Base-by-base conservation (phyloP, 139 green algal genomes). In the Coccomyxa sp. region DNA sequence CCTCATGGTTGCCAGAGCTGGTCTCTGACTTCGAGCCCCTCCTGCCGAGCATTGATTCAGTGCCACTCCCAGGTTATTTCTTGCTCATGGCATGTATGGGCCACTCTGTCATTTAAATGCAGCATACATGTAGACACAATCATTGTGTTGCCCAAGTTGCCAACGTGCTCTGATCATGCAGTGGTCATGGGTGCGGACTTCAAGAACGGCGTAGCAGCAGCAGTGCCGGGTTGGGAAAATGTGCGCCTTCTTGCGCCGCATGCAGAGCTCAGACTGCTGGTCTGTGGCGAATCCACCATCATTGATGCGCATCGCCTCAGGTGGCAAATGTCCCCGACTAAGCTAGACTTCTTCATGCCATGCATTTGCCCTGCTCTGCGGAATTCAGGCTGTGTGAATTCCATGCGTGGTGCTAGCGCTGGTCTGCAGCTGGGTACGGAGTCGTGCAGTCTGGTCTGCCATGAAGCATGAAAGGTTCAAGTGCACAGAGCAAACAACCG, bases 181-280 rank as follows among this genome's bases (percentile, higher is more conserved):
- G 12, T 17, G n/a, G 51, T 83, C 78, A 67, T 80, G 79, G 78
- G 78, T n/a, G 16, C 82, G 21, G 81, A 87, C 60, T 28, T 86
- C 57, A 79, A 77, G 0, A 25, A 58, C 14, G 83, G 82, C 10
- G 21, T 85, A 51, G 67, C 58, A 25, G 68, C 78, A 11, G 85
- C 79, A 0, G 77, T 90, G n/a, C 84, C 92, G 86, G 92, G 92
- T 12, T 98, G 93, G 90, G 84, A 85, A 9, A 86, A 92, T 80
- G 86, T 96, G 51, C 87, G 93, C 15, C 84, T 98, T 86, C 88
- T 96, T 81, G 92, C 94, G 0, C 94, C 94, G 10, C 90, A 93
- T 25, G 93, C 93, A 17, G 94, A 97, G 89, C 81, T 96, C 88
- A 90, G 92, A 23, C 81, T 98, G 80, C 82, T 96, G 82, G 79